Conservation (phyloP, 345 rosid species). For the Eucalyptus marginata region DNA sequence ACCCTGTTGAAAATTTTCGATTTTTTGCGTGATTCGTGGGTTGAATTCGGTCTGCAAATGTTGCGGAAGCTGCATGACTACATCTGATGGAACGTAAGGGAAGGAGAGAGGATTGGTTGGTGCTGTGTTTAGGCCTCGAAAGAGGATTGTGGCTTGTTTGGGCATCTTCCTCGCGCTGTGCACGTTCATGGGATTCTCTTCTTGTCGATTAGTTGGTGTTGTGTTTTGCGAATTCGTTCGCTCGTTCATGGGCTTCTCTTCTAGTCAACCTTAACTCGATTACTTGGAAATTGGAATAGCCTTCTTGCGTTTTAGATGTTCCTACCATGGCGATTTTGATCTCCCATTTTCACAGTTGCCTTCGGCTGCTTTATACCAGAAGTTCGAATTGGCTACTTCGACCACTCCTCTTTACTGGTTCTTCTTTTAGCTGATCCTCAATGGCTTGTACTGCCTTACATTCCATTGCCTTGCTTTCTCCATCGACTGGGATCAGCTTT, state of each 20-base stretch:
- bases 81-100: background rate
- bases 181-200: background rate
- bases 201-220: background rate
- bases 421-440: background rate
- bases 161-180: background rate
- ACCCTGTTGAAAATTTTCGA: background rate
- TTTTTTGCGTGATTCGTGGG: background rate
- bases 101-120: background rate
- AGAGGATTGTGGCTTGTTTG: background rate
- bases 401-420: background rate
- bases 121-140: background rate
- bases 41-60: background rate
- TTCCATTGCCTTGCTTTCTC: background rate
- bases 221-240: fast-evolving
- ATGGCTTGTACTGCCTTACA: background rate
- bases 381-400: background rate
- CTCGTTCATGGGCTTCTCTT: background rate
- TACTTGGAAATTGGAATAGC: background rate
- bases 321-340: background rate
- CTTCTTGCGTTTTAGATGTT: background rate
- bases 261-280: fast-evolving
- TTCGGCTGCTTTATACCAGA: background rate
- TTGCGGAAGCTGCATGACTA: background rate
- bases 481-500: background rate
- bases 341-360: background rate